Conservation (phyloP, 1,139 yeast species). For the Candida frijolesensis region DNA sequence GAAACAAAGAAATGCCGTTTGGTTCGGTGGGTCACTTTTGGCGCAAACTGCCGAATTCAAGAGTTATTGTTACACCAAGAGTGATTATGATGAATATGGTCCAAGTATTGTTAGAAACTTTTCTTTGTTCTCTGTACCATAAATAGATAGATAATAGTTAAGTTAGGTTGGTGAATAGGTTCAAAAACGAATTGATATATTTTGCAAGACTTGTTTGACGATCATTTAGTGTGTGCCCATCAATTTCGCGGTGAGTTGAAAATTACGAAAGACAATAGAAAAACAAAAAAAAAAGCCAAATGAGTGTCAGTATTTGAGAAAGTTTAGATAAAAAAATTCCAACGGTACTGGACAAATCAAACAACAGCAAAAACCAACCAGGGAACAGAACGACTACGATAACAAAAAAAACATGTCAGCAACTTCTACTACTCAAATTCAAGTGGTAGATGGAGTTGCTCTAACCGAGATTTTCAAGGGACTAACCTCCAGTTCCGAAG, state of each 20-base stretch:
- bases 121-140: slow-evolving; percentile 89
- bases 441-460: slow-evolving; percentile 52
- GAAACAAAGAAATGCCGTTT: slow-evolving; percentile 97
- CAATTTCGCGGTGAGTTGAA: neutral
- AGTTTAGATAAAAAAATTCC: neutral
- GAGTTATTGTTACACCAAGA: slow-evolving; percentile 94
- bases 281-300: neutral
- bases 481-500: slow-evolving; percentile 50
- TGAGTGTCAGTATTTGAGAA: slow-evolving; percentile 1
- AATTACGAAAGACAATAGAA: neutral
- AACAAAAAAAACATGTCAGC: slow-evolving; percentile 25
- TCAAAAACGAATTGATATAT: no score
- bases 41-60: slow-evolving; percentile 98
- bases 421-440: slow-evolving; percentile 25
- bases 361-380: neutral
- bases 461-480: slow-evolving; percentile 57
- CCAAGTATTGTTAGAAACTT: slow-evolving; percentile 97
- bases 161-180: neutral
- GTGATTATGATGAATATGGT: slow-evolving; percentile 96
- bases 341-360: neutral
- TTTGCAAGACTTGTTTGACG: no score
- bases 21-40: slow-evolving; percentile 97
- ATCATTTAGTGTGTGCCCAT: neutral
- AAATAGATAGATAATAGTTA: slow-evolving; percentile 16
- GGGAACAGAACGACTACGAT: neutral